Percentiles rank a stretch among this genome's conserved stretches.
Conservation (phyloP, 78 protist species). For the Planoprotostelium fungivorum region DNA sequence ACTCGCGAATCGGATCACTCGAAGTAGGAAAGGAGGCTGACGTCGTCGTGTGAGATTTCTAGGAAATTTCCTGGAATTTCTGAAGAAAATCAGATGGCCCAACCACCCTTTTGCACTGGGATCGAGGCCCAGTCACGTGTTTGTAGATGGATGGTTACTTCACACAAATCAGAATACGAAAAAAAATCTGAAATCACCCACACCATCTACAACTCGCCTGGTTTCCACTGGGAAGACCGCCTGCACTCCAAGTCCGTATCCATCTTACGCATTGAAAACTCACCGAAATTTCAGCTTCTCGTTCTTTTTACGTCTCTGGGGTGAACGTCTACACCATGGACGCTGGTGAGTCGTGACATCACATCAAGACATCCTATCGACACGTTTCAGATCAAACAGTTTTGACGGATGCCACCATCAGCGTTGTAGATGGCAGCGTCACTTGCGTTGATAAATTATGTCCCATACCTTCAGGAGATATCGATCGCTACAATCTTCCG, state of each 20-base stretch:
- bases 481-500: neutral
- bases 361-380: no score
- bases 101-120: neutral
- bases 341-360: no score
- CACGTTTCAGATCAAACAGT: neutral
- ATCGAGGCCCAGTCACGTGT: neutral
- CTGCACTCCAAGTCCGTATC: neutral
- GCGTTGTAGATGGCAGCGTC: neutral
- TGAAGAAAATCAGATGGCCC: neutral
- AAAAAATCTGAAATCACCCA: neutral
- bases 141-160: neutral
- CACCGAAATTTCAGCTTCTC: neutral
- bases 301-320: neutral
- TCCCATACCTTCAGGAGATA: neutral
- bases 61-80: neutral
- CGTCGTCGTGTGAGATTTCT: neutral
- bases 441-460: neutral
- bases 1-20: neutral
- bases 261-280: neutral
- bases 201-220: neutral
- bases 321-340: neutral
- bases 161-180: neutral
- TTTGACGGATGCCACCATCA: neutral
- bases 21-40: slow-evolving; percentile 11
- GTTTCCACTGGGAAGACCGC: neutral